Percentiles rank a stretch among this genome's conserved stretches.
Conservation (phyloP, 169 alveolate species). For the Plasmodium relictum region DNA sequence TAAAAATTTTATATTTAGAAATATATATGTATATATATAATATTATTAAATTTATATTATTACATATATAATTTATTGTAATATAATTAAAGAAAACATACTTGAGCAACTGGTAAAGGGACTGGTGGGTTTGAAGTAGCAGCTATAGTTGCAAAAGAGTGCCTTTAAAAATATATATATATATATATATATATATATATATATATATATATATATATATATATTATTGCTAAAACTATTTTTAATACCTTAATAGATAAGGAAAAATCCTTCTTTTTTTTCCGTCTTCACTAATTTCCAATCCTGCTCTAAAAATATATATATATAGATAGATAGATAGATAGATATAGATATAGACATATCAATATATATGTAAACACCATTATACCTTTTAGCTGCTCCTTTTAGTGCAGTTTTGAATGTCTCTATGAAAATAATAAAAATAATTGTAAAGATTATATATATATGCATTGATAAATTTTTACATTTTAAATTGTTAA, state of each 20-base stretch:
- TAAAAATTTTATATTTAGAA: neutral
- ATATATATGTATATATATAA: neutral
- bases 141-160: slow-evolving; percentile 85
- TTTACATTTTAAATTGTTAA: neutral
- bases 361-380: neutral
- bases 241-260: slow-evolving; percentile 78
- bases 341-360: neutral
- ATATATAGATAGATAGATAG: no score
- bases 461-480: neutral
- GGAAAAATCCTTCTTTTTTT: slow-evolving; percentile 82
- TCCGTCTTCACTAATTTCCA: slow-evolving; percentile 81
- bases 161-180: slow-evolving; percentile 53
- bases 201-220: slow-evolving; percentile 4
- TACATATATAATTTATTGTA: neutral
- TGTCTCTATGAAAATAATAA: slow-evolving; percentile 61
- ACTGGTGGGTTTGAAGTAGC: slow-evolving; percentile 87
- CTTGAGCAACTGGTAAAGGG: slow-evolving; percentile 87
- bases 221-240: neutral
- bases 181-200: neutral
- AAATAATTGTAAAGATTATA: neutral
- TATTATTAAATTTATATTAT: neutral
- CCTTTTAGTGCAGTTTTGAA: slow-evolving; percentile 83
- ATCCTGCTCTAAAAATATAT: slow-evolving; percentile 18
- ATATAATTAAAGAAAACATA: slow-evolving; percentile 1
- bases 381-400: slow-evolving; percentile 81